These are phyloP conservation scores for Axilococcus clingmanii DNA, from an alignment of 139 green algal genomes.

Conservation along the genomic window DNA sequence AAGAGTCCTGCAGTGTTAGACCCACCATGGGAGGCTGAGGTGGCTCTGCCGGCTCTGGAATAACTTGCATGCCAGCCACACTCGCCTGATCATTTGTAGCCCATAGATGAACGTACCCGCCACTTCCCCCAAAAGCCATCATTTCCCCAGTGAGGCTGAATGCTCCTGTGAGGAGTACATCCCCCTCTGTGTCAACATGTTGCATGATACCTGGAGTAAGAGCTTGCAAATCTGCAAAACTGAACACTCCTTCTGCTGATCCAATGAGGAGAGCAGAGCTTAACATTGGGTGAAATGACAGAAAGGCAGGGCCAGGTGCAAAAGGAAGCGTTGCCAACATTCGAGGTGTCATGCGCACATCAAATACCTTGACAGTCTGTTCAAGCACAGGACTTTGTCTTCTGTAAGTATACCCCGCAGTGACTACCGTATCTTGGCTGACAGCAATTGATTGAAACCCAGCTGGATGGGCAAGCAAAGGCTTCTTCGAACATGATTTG, in stretches of 20 bases:
- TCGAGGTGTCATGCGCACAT: conserved; percentile 40
- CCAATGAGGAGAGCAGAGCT: conserved; percentile 50
- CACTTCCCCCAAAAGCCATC: conserved; percentile 55
- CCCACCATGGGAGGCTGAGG: conserved; percentile 7
- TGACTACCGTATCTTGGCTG: conserved; percentile 44
- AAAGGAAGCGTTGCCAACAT: conserved; percentile 49
- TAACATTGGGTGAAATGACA: conserved; percentile 66
- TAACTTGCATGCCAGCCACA: conserved; percentile 5
- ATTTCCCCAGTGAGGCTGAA: conserved; percentile 51
- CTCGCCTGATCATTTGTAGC: conserved; percentile 6
- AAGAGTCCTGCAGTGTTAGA: conserved; percentile 9
- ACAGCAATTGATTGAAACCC: conserved; percentile 51
- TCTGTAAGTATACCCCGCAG: conserved; percentile 23
- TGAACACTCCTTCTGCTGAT: conserved; percentile 42
- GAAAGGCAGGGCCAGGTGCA: conserved; percentile 18
- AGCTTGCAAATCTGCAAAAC: conserved; percentile 38
- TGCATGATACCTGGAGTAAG: not conserved
- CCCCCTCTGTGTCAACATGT: conserved; percentile 40
- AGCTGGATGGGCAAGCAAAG: conserved; percentile 41
- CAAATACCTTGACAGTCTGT: conserved; percentile 34
- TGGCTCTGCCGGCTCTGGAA: not conserved
- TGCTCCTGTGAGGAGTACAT: conserved; percentile 32
- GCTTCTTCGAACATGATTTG: not conserved
- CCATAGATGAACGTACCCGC: conserved; percentile 80
- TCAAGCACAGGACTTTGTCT: conserved; percentile 13